phyloP scores from a whole-genome alignment of 495 filamentous ascomycete genomes.

The Chaetomium tenue region DNA sequence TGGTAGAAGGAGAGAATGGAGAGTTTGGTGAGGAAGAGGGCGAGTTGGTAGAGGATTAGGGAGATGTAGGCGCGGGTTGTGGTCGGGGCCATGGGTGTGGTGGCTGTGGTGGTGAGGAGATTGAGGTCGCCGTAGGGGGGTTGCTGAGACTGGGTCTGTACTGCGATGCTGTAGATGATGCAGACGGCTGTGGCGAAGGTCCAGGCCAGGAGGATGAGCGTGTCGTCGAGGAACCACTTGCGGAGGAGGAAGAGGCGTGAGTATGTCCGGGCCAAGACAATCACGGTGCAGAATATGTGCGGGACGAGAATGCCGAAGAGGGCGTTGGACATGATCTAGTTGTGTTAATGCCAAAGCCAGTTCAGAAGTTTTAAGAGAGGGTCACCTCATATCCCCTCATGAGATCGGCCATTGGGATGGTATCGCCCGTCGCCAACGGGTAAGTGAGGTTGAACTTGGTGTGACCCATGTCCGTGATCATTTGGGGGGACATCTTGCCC shows the following conservation, averaged over 20 bases:
- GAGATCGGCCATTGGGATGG: neutral
- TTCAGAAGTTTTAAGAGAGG: too few species aligned
- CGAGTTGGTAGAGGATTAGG: constrained; percentile 40
- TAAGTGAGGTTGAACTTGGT: constrained; percentile 36
- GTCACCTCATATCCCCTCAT: neutral
- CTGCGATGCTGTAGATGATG: constrained; percentile 31
- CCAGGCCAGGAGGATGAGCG: constrained; percentile 32
- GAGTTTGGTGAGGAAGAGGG: constrained; percentile 42
- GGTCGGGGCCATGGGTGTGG: neutral
- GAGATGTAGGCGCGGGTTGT: constrained; percentile 29
- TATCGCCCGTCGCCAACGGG: neutral
- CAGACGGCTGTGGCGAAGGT: constrained; percentile 33
- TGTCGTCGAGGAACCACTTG: constrained; percentile 38
- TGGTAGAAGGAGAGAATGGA: constrained; percentile 44
- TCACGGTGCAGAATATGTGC: constrained; percentile 34
- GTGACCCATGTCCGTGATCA: constrained; percentile 24
- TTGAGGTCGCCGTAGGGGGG: neutral
- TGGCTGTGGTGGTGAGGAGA: neutral
- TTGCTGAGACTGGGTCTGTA: neutral
- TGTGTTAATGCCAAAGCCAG: neutral
- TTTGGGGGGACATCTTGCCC: constrained; percentile 2
- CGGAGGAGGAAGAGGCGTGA: constrained; percentile 33
- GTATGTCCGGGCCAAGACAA: constrained; percentile 29
- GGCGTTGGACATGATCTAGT: constrained; percentile 26
- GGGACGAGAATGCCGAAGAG: constrained; percentile 34